A percentile compares a stretch with the other conserved stretches of the same genome.
phyloP scores from a whole-genome alignment of 2,329 filamentous ascomycete genomes.

The Fusarium oxysporum region DNA sequence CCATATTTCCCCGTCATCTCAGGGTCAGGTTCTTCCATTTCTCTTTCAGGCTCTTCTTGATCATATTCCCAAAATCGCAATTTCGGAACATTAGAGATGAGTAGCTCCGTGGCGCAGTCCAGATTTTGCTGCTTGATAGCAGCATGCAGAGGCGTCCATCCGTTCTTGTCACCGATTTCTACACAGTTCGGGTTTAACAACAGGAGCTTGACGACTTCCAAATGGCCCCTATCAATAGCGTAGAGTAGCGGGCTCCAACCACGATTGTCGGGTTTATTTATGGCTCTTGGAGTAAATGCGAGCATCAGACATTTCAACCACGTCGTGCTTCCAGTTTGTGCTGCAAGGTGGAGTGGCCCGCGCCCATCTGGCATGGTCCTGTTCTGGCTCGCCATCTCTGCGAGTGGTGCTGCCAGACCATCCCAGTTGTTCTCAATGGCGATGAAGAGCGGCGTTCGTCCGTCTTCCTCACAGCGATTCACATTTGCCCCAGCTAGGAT shows the following conservation, averaged over 20 bases:
- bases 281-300: rapidly evolving
- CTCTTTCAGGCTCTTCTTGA: neutral
- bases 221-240: neutral
- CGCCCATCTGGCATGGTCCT: rapidly evolving
- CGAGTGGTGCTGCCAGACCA: rapidly evolving
- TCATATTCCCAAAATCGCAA: too few relatives aligned
- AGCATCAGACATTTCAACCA: neutral
- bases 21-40: rapidly evolving
- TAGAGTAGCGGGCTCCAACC: neutral
- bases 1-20: neutral
- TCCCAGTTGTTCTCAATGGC: neutral
- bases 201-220: neutral
- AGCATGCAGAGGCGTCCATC: neutral
- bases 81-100: rapidly evolving
- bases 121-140: neutral
- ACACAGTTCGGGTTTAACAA: neutral
- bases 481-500: neutral
- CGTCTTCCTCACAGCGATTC: neutral
- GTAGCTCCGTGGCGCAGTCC: rapidly evolving
- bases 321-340: neutral
- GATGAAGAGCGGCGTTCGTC: rapidly evolving
- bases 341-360: rapidly evolving
- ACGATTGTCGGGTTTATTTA: rapidly evolving
- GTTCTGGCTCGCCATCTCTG: rapidly evolving
- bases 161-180: neutral